Conservation (phyloP, 306 rosid genomes). For the Ormosia semicastrata region DNA sequence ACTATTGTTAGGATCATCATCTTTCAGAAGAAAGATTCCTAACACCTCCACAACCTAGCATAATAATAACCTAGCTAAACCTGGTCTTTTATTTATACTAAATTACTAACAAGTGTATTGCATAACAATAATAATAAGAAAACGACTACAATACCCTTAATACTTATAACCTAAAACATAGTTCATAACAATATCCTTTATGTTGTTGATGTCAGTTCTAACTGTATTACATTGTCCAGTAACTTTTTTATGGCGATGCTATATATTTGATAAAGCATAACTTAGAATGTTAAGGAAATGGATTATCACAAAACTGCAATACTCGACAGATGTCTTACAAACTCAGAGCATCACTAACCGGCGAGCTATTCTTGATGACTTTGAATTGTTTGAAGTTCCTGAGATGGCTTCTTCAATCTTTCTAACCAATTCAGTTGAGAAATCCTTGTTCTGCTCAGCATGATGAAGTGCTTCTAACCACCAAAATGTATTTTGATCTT, state of each 20-base stretch:
- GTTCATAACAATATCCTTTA: background rate
- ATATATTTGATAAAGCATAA: constrained; percentile 14
- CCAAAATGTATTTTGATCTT: constrained; percentile 57
- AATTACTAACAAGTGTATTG: background rate
- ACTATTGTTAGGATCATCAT: too few relatives aligned
- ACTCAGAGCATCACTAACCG: constrained; percentile 54
- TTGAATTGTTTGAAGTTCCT: constrained; percentile 63
- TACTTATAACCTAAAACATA: background rate
- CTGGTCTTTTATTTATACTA: background rate
- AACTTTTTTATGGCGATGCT: background rate
- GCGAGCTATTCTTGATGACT: constrained; percentile 55
- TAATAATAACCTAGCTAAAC: background rate
- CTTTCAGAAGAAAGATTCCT: too few relatives aligned
- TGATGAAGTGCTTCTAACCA: constrained; percentile 88
- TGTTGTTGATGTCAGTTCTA: background rate
- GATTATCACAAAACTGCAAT: background rate
- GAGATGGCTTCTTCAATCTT: constrained; percentile 87
- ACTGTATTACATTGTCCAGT: background rate
- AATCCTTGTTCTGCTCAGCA: constrained; percentile 79
- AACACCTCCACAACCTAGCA: background rate
- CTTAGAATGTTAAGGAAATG: constrained; percentile 6
- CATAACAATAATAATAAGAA: background rate
- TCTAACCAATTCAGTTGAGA: constrained; percentile 62
- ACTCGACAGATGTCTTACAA: background rate
- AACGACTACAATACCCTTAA: background rate